Evolutionary conservation across 352 stramenopile genomes (phyloP).

Genomic region (Pythium biforme): DNA sequence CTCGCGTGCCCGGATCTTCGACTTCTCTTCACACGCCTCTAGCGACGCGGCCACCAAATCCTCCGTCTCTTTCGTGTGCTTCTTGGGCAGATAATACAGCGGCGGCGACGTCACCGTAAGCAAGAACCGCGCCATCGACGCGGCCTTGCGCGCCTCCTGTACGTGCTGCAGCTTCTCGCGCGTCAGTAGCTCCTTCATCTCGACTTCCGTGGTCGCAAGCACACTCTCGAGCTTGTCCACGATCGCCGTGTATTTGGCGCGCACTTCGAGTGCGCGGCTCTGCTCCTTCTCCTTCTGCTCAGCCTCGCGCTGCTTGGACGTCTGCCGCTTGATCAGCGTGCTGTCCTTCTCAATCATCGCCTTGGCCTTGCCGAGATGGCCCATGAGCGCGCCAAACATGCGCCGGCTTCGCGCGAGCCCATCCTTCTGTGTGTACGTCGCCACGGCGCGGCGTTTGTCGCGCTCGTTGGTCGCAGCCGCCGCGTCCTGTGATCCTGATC

Average conservation of each 20-base stretch:
- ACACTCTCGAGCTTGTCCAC: slow-evolving; percentile 42
- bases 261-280: slow-evolving; percentile 44
- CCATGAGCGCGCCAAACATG: slow-evolving; percentile 84
- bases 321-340: slow-evolving; percentile 68
- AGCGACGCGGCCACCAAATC: slow-evolving; percentile 66
- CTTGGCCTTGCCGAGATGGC: slow-evolving; percentile 78
- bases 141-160: slow-evolving; percentile 43
- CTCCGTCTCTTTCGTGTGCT: slow-evolving; percentile 76
- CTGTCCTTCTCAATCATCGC: slow-evolving; percentile 78
- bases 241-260: slow-evolving; percentile 38
- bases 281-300: slow-evolving; percentile 73
- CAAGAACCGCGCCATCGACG: slow-evolving; percentile 56
- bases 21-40: slow-evolving; percentile 72
- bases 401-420: slow-evolving; percentile 65
- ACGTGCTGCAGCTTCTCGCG: slow-evolving; percentile 61
- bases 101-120: slow-evolving; percentile 64
- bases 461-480: slow-evolving; percentile 18
- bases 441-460: slow-evolving; percentile 51
- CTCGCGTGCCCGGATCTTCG: slow-evolving; percentile 34
- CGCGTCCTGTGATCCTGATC: too few relatives aligned
- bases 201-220: slow-evolving; percentile 45
- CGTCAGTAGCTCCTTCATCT: slow-evolving; percentile 51
- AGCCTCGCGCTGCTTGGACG: slow-evolving; percentile 57
- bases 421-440: slow-evolving; percentile 59
- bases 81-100: slow-evolving; percentile 70